A percentile compares a stretch with the other conserved stretches of the same genome.
These are phyloP conservation scores for Fraxinus americana DNA, from an alignment of 257 asterid genomes.

Conservation along the genomic window DNA sequence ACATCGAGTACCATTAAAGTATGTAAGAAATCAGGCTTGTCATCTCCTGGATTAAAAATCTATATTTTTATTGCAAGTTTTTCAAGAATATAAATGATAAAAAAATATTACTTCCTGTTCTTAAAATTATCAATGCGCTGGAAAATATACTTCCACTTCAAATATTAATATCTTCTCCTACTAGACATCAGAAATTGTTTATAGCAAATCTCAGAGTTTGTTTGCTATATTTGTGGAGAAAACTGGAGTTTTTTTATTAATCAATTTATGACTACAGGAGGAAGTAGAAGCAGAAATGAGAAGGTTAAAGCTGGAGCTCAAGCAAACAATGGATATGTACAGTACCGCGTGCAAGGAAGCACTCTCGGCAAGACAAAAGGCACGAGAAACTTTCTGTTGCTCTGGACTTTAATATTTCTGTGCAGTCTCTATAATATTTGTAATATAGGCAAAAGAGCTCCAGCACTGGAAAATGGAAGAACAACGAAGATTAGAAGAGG, in stretches of 20 bases:
- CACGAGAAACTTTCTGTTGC: constrained; percentile 3
- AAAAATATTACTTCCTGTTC: background rate
- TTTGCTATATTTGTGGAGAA: background rate
- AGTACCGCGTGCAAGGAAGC: constrained; percentile 93
- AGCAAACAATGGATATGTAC: constrained; percentile 96
- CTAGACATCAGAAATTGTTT: background rate
- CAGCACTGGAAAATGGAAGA: constrained; percentile 58
- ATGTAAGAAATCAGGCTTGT: background rate
- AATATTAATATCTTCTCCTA: background rate
- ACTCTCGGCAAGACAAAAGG: constrained; percentile 60
- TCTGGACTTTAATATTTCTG: background rate
- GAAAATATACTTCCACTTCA: background rate
- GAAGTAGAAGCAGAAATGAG: constrained; percentile 94
- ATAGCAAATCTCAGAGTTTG: background rate
- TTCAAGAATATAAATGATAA: background rate
- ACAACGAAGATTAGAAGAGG: constrained; percentile 50
- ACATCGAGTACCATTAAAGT: background rate
- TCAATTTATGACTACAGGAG: constrained; percentile 44
- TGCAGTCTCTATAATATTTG: constrained; percentile 4
- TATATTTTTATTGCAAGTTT: background rate
- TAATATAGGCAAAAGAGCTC: constrained; percentile 57
- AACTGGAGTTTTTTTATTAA: background rate
- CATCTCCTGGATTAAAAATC: background rate
- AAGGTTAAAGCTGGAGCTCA: constrained; percentile 85
- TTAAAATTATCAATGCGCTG: background rate